Evolutionary conservation across 805 yeast genomes (phyloP).

Genomic region (Crinitomyces ghanaensis): DNA sequence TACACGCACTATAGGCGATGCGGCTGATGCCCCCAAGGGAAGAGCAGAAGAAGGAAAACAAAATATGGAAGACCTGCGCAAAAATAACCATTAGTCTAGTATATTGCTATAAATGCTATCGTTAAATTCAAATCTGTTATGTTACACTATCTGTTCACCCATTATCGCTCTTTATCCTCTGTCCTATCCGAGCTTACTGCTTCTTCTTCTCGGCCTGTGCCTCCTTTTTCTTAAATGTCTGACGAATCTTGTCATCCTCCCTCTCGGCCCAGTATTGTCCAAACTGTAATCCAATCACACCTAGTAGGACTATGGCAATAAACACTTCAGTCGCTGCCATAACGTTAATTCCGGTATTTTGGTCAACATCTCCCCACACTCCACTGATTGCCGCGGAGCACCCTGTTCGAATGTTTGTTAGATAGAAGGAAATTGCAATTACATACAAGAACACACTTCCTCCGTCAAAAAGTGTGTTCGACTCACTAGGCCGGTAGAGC

Average conservation of each 20-base stretch:
- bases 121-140: no score
- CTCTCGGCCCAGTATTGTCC: constrained; percentile 81
- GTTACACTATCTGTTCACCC: no score
- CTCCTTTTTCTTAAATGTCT: no score
- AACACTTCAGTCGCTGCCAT: constrained; percentile 82
- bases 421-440: constrained; percentile 62
- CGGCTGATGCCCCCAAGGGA: no score
- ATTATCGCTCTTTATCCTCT: no score
- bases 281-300: constrained; percentile 74
- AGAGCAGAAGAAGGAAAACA: no score
- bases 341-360: constrained; percentile 75
- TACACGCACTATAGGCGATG: no score
- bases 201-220: no score
- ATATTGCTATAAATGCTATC: no score
- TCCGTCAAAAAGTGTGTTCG: constrained; percentile 80
- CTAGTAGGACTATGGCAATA: constrained; percentile 56
- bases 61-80: no score
- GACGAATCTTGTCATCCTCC: constrained; percentile 29
- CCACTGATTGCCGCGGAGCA: constrained; percentile 55
- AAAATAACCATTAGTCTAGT: no score
- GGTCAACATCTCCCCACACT: constrained; percentile 90
- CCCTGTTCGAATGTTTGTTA: constrained; percentile 80
- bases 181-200: no score
- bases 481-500: constrained; percentile 78
- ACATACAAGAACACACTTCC: constrained; percentile 69